Conservation (phyloP, 306 rosid species). For the Vicia sativa region DNA sequence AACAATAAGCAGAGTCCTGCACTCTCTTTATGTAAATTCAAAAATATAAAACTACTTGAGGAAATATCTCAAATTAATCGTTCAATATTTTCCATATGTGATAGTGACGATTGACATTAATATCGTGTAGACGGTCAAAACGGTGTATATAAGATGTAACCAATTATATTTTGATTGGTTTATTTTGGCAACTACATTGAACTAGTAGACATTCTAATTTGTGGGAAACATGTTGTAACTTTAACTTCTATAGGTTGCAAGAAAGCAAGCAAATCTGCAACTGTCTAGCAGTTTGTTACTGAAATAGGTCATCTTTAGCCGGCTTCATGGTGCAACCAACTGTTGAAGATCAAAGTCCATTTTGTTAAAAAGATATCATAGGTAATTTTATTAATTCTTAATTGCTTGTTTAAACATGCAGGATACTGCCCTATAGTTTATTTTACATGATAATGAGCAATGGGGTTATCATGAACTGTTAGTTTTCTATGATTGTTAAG, state of each 20-base stretch:
- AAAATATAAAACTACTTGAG: conserved; percentile 39
- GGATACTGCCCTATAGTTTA: too few relatives aligned
- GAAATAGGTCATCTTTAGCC: too few relatives aligned
- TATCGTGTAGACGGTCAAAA: conserved; percentile 5
- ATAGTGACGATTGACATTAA: conserved; percentile 49
- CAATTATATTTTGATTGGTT: neutral
- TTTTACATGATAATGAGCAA: too few relatives aligned
- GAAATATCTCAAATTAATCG: conserved; percentile 41
- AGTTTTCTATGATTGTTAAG: too few relatives aligned
- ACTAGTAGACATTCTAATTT: neutral
- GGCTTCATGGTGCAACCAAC: too few relatives aligned
- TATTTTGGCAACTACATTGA: neutral
- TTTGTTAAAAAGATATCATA: too few relatives aligned
- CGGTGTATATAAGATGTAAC: conserved; percentile 11
- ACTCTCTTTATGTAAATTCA: conserved; percentile 45
- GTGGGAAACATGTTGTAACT: conserved; percentile 21
- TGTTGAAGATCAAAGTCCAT: too few relatives aligned
- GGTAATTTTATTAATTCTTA: too few relatives aligned
- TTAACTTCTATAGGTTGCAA: neutral
- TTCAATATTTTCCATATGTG: conserved; percentile 58
- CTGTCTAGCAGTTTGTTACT: neutral
- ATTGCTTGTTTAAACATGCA: too few relatives aligned
- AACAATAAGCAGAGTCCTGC: conserved; percentile 43
- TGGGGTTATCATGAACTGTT: too few relatives aligned
- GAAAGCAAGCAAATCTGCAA: conserved; percentile 16